Conservation (phyloP, 2,329 filamentous ascomycete species). For the Pseudomassariella vexata region DNA sequence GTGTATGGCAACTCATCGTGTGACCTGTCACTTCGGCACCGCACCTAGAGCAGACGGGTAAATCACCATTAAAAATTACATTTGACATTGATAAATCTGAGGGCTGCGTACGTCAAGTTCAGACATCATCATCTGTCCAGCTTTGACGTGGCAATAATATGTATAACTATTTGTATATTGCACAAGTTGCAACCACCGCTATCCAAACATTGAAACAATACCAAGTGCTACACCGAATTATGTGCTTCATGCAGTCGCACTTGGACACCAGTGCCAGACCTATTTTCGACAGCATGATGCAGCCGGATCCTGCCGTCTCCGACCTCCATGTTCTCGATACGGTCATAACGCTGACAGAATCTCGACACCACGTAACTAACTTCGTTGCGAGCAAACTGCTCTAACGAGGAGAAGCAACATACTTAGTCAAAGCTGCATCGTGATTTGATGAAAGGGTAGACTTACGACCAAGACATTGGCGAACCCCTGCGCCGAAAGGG, state of each 20-base stretch:
- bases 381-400: slow-evolving; percentile 19
- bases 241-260: slow-evolving; percentile 24
- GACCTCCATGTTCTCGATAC: slow-evolving; percentile 22
- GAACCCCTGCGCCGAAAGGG: slow-evolving; percentile 26
- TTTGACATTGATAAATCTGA: no score
- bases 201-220: no score
- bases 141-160: no score
- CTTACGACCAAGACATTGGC: slow-evolving; percentile 27
- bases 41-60: no score
- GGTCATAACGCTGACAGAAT: slow-evolving; percentile 20
- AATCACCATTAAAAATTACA: no score
- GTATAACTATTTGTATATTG: no score
- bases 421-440: neutral
- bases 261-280: slow-evolving; percentile 26
- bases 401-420: slow-evolving; percentile 5
- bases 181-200: no score
- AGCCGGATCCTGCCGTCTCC: slow-evolving; percentile 17
- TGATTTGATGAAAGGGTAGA: slow-evolving; percentile 6
- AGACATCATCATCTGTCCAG: no score
- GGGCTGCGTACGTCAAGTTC: no score
- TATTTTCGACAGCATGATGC: slow-evolving; percentile 21
- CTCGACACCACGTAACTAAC: slow-evolving; percentile 18
- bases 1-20: no score
- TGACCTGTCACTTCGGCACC: no score
- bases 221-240: no score